These are phyloP conservation scores for Mercurialis annua DNA, from an alignment of 345 rosid genomes.

Conservation along the genomic window DNA sequence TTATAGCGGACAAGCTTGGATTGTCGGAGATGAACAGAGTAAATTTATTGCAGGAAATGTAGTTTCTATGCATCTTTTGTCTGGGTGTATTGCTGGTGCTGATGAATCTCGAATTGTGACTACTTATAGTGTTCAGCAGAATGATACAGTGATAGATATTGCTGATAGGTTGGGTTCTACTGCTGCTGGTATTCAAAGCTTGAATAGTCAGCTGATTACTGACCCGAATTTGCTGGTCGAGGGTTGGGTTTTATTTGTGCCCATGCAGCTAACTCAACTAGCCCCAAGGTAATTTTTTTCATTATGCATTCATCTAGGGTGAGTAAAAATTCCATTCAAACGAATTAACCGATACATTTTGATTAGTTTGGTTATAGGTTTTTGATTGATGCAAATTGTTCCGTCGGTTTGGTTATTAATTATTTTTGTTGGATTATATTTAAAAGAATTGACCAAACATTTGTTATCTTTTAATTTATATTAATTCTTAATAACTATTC, in stretches of 20 bases:
- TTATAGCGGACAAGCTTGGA: slow-evolving; percentile 48
- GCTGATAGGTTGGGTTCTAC: slow-evolving; percentile 33
- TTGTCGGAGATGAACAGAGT: slow-evolving; percentile 26
- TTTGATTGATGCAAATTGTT: too few relatives aligned
- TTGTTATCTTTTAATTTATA: too few relatives aligned
- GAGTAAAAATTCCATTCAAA: too few relatives aligned
- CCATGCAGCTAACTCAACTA: slow-evolving; percentile 27
- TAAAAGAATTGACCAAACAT: too few relatives aligned
- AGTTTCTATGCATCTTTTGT: slow-evolving; percentile 38
- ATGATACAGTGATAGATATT: slow-evolving; percentile 38
- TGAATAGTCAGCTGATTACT: slow-evolving; percentile 30
- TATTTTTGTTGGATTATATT: too few relatives aligned
- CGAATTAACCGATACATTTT: too few relatives aligned
- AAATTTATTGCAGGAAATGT: slow-evolving; percentile 8
- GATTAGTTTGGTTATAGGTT: too few relatives aligned
- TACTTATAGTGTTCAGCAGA: slow-evolving; percentile 52
- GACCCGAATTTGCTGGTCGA: slow-evolving; percentile 21
- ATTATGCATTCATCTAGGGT: too few relatives aligned
- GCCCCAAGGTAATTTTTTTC: slow-evolving; percentile 20
- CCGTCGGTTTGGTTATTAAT: too few relatives aligned
- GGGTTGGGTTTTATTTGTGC: slow-evolving; percentile 54
- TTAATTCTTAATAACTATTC: too few relatives aligned
- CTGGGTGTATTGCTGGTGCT: slow-evolving; percentile 46
- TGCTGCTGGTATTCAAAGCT: slow-evolving; percentile 19
- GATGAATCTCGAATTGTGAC: slow-evolving; percentile 34